A percentile compares a stretch with the other conserved stretches of the same genome.
Evolutionary conservation across 116 monocot species (phyloP).

Genomic region (Iris pallida): DNA sequence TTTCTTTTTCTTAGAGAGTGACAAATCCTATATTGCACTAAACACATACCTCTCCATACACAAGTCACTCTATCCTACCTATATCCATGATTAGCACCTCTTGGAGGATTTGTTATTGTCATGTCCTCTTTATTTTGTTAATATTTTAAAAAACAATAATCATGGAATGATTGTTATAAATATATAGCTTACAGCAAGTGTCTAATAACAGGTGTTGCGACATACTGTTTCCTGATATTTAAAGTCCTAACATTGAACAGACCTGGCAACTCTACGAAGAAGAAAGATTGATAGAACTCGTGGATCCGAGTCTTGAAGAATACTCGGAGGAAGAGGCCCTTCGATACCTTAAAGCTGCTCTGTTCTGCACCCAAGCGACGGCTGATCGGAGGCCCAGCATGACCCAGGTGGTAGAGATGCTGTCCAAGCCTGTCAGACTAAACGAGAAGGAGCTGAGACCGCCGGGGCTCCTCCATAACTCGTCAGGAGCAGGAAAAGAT

Average conservation of each 20-base stretch:
- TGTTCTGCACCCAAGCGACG: conserved; percentile 57
- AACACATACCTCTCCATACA: too few relatives aligned
- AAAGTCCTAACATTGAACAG: conserved; percentile 8
- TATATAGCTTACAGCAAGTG: too few relatives aligned
- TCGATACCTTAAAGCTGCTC: conserved; percentile 41
- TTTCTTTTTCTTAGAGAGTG: too few relatives aligned
- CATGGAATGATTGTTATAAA: too few relatives aligned
- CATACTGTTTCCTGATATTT: too few relatives aligned
- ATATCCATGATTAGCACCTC: too few relatives aligned
- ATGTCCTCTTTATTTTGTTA: too few relatives aligned
- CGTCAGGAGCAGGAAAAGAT: neutral
- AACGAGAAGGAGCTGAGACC: conserved; percentile 37
- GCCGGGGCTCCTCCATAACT: conserved; percentile 13
- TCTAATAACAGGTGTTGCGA: too few relatives aligned
- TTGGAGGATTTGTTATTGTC: too few relatives aligned
- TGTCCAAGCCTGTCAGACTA: conserved; percentile 28
- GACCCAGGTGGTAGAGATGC: conserved; percentile 45
- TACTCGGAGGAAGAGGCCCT: conserved; percentile 48
- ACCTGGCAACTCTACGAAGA: conserved; percentile 51
- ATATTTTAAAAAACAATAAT: too few relatives aligned
- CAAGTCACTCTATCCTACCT: too few relatives aligned
- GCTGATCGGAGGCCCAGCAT: conserved; percentile 36
- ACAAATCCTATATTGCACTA: too few relatives aligned
- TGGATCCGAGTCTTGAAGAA: conserved; percentile 30
- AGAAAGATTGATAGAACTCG: conserved; percentile 29